Percentiles rank a stretch among this genome's conserved stretches.
Evolutionary conservation across 208 protist genomes (phyloP).

Genomic region (Balamuthia mandrillaris): DNA sequence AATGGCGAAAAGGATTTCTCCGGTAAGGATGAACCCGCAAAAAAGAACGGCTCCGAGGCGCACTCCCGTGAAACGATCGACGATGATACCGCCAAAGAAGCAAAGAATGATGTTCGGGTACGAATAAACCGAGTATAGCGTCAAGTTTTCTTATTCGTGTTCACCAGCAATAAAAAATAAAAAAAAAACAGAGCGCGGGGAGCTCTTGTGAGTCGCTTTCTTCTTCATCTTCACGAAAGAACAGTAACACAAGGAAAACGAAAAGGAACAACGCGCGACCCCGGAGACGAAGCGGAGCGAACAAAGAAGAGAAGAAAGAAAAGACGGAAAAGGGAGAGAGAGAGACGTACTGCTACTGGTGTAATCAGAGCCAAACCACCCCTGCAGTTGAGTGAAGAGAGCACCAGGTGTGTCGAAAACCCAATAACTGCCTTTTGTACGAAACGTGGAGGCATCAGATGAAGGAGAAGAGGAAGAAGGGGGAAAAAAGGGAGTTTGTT

Average conservation of each 20-base stretch:
- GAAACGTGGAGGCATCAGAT: not conserved
- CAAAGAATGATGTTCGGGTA: constrained; percentile 85
- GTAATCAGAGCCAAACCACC: constrained; percentile 40
- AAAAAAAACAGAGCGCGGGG: too few species aligned
- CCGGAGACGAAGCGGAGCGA: too few species aligned
- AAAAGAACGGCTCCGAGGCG: constrained; percentile 77
- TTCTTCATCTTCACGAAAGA: too few species aligned
- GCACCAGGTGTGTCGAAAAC: constrained; percentile 52
- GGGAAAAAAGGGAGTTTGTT: not conserved
- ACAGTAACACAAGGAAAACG: too few species aligned
- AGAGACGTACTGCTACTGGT: not conserved
- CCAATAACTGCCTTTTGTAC: constrained; percentile 36
- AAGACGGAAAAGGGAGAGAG: not conserved
- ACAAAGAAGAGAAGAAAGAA: not conserved
- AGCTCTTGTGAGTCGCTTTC: too few species aligned
- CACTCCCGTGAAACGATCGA: constrained; percentile 82
- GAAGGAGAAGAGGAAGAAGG: not conserved
- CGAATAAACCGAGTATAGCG: constrained; percentile 86
- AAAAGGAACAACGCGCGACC: too few species aligned
- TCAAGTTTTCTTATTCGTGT: constrained; percentile 40
- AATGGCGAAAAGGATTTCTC: constrained; percentile 75
- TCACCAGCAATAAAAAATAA: not conserved
- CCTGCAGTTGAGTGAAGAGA: constrained; percentile 36
- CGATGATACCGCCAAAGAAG: constrained; percentile 80
- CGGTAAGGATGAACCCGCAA: constrained; percentile 69